A percentile compares a stretch with the other conserved stretches of the same genome.
phyloP scores from a whole-genome alignment of 306 rosid species.

The Spatholobus suberectus region DNA sequence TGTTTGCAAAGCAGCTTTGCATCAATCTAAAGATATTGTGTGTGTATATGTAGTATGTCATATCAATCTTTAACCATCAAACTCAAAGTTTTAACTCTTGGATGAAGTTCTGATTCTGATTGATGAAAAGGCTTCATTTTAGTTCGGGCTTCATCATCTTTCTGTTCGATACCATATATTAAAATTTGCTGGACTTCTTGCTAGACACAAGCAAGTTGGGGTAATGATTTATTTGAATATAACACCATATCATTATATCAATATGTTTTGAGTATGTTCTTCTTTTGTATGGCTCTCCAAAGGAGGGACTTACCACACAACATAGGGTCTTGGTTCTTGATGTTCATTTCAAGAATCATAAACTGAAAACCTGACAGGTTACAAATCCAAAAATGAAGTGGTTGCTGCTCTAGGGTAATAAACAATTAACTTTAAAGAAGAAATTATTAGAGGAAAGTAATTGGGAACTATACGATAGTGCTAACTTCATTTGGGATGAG shows the following conservation, averaged over 20 bases:
- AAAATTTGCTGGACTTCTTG: constrained; percentile 3
- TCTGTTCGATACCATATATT: background rate
- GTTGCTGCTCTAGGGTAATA: background rate
- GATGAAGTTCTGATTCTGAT: constrained; percentile 18
- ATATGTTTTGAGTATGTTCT: background rate
- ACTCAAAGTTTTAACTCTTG: background rate
- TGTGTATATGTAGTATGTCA: background rate
- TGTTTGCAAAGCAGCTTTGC: constrained; percentile 17
- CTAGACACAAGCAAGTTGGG: background rate
- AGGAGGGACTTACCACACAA: background rate
- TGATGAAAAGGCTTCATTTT: constrained; percentile 10
- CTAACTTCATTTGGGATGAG: background rate
- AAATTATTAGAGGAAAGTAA: background rate
- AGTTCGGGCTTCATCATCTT: constrained; percentile 3
- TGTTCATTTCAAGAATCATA: background rate
- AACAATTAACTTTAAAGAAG: background rate
- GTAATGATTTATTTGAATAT: background rate
- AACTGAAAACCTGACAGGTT: background rate
- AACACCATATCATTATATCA: background rate
- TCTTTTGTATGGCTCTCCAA: background rate
- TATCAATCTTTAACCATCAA: background rate
- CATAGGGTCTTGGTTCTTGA: background rate
- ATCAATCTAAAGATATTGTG: background rate
- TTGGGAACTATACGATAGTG: background rate
- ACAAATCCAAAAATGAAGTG: background rate